These are phyloP conservation scores for Suillus spraguei DNA, from an alignment of 768 basidiomycete genomes.

Conservation along the genomic window DNA sequence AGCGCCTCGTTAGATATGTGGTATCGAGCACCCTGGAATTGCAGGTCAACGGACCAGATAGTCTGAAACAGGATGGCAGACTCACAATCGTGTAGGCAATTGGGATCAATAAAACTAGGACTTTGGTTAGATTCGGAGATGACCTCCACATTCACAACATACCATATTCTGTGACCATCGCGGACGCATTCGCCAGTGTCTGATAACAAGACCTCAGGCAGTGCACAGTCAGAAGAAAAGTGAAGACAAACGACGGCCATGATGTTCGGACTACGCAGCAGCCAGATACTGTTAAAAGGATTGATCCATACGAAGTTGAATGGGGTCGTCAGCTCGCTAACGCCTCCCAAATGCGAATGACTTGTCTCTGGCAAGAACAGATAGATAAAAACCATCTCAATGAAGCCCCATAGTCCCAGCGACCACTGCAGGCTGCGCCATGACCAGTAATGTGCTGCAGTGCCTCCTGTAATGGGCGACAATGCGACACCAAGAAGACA, in stretches of 20 bases:
- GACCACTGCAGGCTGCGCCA: conserved; percentile 58
- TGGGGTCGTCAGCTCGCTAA: background rate
- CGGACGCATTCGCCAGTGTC: conserved; percentile 36
- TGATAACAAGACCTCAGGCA: conserved; percentile 15
- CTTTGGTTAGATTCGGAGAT: background rate
- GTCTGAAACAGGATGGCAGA: conserved; percentile 24
- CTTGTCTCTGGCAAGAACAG: conserved; percentile 61
- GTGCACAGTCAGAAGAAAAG: background rate
- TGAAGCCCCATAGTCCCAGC: conserved; percentile 42
- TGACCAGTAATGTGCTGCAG: conserved; percentile 46
- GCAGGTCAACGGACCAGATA: background rate
- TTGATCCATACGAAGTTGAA: conserved; percentile 45
- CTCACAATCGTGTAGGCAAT: conserved; percentile 62
- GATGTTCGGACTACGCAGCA: conserved; percentile 58
- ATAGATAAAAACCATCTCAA: conserved; percentile 39
- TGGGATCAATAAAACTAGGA: conserved; percentile 47
- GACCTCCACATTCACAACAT: conserved; percentile 14
- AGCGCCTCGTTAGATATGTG: conserved; percentile 56
- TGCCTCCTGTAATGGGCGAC: background rate
- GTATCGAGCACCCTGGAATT: conserved; percentile 52
- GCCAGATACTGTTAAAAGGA: conserved; percentile 49
- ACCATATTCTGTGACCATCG: conserved; percentile 46
- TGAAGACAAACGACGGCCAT: conserved; percentile 45
- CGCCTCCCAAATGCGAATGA: conserved; percentile 43
- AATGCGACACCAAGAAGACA: conserved; percentile 1